Conservation (phyloP, 495 filamentous ascomycete genomes). For the Penicillium paxilli region DNA sequence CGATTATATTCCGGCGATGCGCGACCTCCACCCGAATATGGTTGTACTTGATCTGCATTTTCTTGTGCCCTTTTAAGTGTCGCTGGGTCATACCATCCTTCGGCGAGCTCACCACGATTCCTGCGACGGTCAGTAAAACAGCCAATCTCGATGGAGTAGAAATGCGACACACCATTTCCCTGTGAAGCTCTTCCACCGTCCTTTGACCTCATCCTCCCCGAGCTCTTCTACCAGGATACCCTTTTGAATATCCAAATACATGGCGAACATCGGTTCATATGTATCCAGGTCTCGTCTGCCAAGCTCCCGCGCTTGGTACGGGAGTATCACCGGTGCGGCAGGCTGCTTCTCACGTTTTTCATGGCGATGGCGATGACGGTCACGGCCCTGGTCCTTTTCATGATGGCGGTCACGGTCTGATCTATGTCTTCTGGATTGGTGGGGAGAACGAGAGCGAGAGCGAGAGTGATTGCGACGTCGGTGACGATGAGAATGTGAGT, state of each 20-base stretch:
- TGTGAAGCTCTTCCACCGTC: conserved; percentile 92
- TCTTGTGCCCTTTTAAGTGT: conserved; percentile 54
- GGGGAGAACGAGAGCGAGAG: conserved; percentile 28
- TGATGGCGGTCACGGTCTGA: conserved; percentile 22
- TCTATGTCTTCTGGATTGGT: conserved; percentile 24
- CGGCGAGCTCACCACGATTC: conserved; percentile 89
- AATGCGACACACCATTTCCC: conserved; percentile 71
- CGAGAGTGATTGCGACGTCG: conserved; percentile 25
- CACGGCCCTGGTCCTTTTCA: neutral
- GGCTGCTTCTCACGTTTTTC: conserved; percentile 6
- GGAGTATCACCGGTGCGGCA: conserved; percentile 1
- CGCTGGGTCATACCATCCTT: conserved; percentile 89
- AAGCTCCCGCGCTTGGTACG: conserved; percentile 55
- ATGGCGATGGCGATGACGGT: conserved; percentile 11
- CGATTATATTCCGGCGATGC: conserved; percentile 30
- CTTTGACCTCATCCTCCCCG: conserved; percentile 67
- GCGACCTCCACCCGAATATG: conserved; percentile 5
- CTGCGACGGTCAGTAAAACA: conserved; percentile 39
- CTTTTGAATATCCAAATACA: conserved; percentile 93
- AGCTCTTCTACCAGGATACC: conserved; percentile 62
- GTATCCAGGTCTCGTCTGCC: conserved; percentile 61
- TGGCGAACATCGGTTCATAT: conserved; percentile 73
- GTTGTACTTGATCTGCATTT: conserved; percentile 13
- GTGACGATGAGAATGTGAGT: conserved; percentile 24
- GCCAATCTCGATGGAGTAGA: neutral